Evolutionary conservation across 2,329 filamentous ascomycete species (phyloP), one percentile per base, ranked within the genome.

Genomic region (Colletotrichum tanaceti): DNA sequence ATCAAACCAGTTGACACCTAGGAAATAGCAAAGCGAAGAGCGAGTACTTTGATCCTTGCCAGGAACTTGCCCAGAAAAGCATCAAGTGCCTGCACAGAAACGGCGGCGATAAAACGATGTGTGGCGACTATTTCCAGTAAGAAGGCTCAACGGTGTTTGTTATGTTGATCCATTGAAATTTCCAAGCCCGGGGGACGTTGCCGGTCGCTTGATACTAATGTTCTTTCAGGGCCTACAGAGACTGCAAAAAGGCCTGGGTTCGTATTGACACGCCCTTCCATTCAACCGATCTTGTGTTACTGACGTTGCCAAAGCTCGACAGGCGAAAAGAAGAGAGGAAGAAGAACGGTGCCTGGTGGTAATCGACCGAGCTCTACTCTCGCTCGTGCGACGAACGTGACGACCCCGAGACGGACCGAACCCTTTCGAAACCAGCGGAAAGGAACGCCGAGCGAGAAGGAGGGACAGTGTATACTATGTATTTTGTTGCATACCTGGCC

Each of bases 161-260:
- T 46, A 10, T 14, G 1, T 28, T 16, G 7, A 4, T 32, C 4
- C 38, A 13, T 18, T 18, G 2, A 22, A 3, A 4, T 4, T 11
- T 16, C 44, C 16, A 11, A 18, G 14, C 7, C 24, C 2, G 38
- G 20, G 20, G 4, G 14, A 4, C 4, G 18, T 3, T 32, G 11
- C 32, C 9, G 18, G n/a, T 22, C 16, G 7, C 5, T 18, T n/a
- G 5, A 18, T 38, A 14, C 43, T 66, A 38, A 65, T 71, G 53
- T 18, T 65, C 28, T 43, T 39, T 64, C 72, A 97, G 94, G 81
- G 94, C 94, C 58, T 98, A 98, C 79, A 89, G 94, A 68, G 93
- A 97, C 71, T 98, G 95, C 81, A 98, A 98, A 80, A 94, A 97
- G 82, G 87, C 90, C 83, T 98, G 94, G 94, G 94, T 97, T 85